Base-by-base conservation (phyloP, 257 asterid genomes). In the Mitragyna speciosa region DNA sequence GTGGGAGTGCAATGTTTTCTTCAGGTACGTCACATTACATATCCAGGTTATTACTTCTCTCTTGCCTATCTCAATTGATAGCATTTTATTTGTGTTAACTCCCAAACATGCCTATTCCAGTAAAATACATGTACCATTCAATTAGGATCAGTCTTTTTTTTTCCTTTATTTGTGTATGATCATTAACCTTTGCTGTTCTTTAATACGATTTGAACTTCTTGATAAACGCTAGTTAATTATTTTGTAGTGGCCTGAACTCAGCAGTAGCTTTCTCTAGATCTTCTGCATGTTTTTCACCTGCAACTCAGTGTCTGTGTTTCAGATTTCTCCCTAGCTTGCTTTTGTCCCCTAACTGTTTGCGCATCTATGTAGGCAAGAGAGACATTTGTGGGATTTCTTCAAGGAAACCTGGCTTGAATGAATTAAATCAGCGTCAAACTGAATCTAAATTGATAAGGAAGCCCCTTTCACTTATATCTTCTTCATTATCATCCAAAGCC, bases 391-490 rank as follows among this genome's bases (percentile, higher is more conserved):
- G 76, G 48, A 70, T 76, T 49, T 61, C 83, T 68, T 70, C 54
- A 64, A 83, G 76, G 83, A 78, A 80, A 70, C 71, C 71, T 58
- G 33, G 80, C 26, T 33, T 58, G 78, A 80, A 82, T 28, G 79
- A 83, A 83, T 54, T 86, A 36, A 80, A 83, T 81, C 79, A 84
- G 0, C 78, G 12, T 7, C 72, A 74, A 79, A 49, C 66, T 52
- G 84, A 78, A 56, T 20, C 81, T 36, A 79, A 85, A 80, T 67
- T 76, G 61, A 76, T 71, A 65, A 75, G 96, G 84, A 93, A 85
- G 89, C 90, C 97, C 39, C 91, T 93, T 76, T 95, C 97, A 48
- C 97, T 97, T 61, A 22, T 95, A 64, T 90, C 86, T 14, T 64
- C 88, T 12, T 73, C 86, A 56, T 77, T 84, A 28, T 78, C 97